Evolutionary conservation across 495 filamentous ascomycete genomes (phyloP).

Genomic region (Neurospora sp.): DNA sequence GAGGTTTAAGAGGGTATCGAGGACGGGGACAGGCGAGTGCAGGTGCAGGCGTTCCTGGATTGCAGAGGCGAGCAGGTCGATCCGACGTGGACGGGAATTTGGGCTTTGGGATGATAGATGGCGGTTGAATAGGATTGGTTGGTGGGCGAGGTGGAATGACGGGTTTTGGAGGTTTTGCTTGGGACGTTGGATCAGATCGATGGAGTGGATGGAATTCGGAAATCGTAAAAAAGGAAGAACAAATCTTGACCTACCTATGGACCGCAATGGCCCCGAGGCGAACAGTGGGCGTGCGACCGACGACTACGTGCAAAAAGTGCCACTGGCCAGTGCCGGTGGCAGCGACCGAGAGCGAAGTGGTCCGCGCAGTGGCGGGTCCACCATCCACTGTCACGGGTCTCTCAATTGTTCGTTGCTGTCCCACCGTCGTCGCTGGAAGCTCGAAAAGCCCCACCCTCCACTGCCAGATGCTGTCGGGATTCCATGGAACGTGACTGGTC

Average conservation of each 20-base stretch:
- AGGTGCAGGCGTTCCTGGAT: neutral
- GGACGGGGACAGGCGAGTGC: neutral
- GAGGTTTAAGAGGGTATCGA: neutral
- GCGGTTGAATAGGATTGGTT: neutral
- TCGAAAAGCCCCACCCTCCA: neutral
- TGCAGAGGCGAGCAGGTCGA: neutral
- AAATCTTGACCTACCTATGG: slow-evolving; percentile 10
- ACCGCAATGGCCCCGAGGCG: neutral
- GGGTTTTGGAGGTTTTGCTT: neutral
- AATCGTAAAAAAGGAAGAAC: slow-evolving; percentile 12
- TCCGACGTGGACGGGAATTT: neutral
- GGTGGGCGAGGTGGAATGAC: neutral
- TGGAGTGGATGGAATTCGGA: neutral
- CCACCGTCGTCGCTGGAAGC: neutral
- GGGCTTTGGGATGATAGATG: neutral
- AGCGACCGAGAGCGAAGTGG: slow-evolving; percentile 1
- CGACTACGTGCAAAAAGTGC: neutral
- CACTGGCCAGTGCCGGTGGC: neutral
- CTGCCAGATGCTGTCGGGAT: neutral
- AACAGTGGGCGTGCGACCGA: neutral
- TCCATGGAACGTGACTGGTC: slow-evolving; percentile 13
- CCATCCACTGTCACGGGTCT: slow-evolving; percentile 6
- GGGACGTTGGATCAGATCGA: neutral
- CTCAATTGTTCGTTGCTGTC: neutral
- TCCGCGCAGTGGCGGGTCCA: slow-evolving; percentile 14